These are phyloP conservation scores for Papiliotrema fonsecae DNA, from an alignment of 1,284 basidiomycete species.

Conservation along the genomic window DNA sequence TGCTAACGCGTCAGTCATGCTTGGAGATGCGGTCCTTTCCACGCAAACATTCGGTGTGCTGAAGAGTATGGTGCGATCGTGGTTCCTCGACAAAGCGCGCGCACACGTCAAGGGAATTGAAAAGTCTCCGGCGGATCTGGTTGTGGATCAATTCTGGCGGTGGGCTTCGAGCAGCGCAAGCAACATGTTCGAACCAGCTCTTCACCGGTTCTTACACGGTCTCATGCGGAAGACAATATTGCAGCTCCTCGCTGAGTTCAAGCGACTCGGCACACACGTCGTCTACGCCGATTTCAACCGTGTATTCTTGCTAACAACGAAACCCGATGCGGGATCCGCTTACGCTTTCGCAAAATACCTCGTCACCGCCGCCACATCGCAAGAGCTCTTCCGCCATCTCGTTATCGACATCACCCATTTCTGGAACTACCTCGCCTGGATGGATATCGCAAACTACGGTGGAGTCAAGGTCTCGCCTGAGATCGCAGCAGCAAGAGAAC, in stretches of 20 bases:
- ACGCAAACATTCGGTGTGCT: conserved; percentile 80
- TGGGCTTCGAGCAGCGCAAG: conserved; percentile 87
- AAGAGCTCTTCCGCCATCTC: conserved; percentile 93
- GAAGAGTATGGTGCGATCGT: conserved; percentile 81
- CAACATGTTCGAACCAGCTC: conserved; percentile 85
- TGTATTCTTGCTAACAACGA: conserved; percentile 86
- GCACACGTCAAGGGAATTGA: conserved; percentile 49
- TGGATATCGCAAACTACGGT: conserved; percentile 91
- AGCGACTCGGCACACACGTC: conserved; percentile 85
- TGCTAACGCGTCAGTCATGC: conserved; percentile 66
- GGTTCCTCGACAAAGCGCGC: conserved; percentile 79
- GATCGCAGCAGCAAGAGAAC: conserved; percentile 27
- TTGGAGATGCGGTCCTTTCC: conserved; percentile 91
- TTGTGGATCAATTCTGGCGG: conserved; percentile 89
- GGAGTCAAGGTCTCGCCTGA: conserved; percentile 75
- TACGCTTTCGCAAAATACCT: conserved; percentile 94
- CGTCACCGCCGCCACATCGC: conserved; percentile 83
- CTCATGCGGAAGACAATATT: conserved; percentile 98
- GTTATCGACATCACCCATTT: conserved; percentile 81
- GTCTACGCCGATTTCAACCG: conserved; percentile 93
- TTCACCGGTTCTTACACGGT: conserved; percentile 90
- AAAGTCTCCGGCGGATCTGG: conserved; percentile 50
- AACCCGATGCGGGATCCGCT: conserved; percentile 87
- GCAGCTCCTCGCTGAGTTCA: conserved; percentile 94
- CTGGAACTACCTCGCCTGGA: conserved; percentile 93